These are phyloP conservation scores for Gossypium davidsonii DNA, from an alignment of 441 rosid genomes.

Conservation along the genomic window DNA sequence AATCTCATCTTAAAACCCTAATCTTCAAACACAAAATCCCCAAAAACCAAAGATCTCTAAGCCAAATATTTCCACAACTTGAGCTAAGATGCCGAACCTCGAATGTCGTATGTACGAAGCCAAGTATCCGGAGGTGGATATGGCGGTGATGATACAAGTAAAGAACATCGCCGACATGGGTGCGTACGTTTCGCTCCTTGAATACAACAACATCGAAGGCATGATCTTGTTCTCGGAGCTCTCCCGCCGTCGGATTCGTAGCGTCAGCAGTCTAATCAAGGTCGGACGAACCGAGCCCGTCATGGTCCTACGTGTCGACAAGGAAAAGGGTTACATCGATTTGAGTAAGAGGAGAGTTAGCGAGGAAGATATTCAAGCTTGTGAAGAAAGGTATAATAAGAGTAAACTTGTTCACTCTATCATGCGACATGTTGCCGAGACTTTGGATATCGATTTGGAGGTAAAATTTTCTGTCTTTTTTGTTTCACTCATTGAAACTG, in stretches of 20 bases:
- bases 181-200: constrained; percentile 84
- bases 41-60: background rate
- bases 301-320: constrained; percentile 93
- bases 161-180: constrained; percentile 97
- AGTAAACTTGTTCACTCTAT: constrained; percentile 97
- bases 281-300: constrained; percentile 96
- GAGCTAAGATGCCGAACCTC: constrained; percentile 55
- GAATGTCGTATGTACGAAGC: constrained; percentile 98
- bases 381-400: constrained; percentile 97
- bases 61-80: constrained; percentile 27
- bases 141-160: constrained; percentile 98
- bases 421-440: constrained; percentile 95
- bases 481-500: background rate
- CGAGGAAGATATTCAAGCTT: constrained; percentile 86
- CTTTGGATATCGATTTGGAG: constrained; percentile 76
- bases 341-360: constrained; percentile 92
- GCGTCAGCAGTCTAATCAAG: constrained; percentile 87
- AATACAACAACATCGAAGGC: constrained; percentile 97
- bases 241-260: constrained; percentile 94
- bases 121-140: constrained; percentile 86
- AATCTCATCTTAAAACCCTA: background rate
- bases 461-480: constrained; percentile 23
- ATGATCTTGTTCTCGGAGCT: constrained; percentile 98
- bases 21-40: background rate
- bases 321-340: constrained; percentile 90